Conservation (phyloP, 2,329 filamentous ascomycete genomes). For the Acephala macrosclerotiorum region DNA sequence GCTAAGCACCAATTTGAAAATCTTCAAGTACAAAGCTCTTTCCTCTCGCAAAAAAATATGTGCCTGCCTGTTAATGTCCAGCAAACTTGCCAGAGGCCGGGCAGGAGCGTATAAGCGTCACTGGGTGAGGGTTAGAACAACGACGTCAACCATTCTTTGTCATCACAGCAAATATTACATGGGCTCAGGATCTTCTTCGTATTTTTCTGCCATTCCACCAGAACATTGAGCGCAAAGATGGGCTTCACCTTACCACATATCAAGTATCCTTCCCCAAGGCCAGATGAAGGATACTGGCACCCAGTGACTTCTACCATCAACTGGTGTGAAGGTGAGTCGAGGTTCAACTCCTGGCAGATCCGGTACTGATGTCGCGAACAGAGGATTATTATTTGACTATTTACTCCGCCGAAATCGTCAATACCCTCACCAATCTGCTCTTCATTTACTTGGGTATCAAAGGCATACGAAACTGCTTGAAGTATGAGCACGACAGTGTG, state of each 20-base stretch:
- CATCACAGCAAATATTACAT: slow-evolving; percentile 1
- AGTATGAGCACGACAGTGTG: slow-evolving; percentile 75
- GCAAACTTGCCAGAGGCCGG: slow-evolving; percentile 13
- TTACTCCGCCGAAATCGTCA: slow-evolving; percentile 81
- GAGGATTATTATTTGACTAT: slow-evolving; percentile 79
- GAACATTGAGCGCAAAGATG: slow-evolving; percentile 26
- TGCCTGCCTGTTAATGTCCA: background rate
- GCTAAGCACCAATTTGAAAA: slow-evolving; percentile 11
- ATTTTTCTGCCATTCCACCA: background rate
- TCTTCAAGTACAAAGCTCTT: slow-evolving; percentile 21
- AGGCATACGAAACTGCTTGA: slow-evolving; percentile 76
- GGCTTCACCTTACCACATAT: slow-evolving; percentile 37
- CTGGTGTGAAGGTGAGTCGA: slow-evolving; percentile 75
- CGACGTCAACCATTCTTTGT: slow-evolving; percentile 13
- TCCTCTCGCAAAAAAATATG: background rate
- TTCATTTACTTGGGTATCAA: slow-evolving; percentile 81
- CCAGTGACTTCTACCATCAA: slow-evolving; percentile 55
- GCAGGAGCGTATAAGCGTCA: background rate
- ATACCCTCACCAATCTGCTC: slow-evolving; percentile 80
- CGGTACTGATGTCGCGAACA: slow-evolving; percentile 22
- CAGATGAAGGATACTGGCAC: slow-evolving; percentile 44
- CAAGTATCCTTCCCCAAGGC: slow-evolving; percentile 44
- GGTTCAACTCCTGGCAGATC: background rate
- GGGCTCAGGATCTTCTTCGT: background rate
- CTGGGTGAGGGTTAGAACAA: slow-evolving; percentile 6